These are phyloP conservation scores for Trichoderma asperellum DNA, from an alignment of 2,329 filamentous ascomycete species.

Conservation along the genomic window DNA sequence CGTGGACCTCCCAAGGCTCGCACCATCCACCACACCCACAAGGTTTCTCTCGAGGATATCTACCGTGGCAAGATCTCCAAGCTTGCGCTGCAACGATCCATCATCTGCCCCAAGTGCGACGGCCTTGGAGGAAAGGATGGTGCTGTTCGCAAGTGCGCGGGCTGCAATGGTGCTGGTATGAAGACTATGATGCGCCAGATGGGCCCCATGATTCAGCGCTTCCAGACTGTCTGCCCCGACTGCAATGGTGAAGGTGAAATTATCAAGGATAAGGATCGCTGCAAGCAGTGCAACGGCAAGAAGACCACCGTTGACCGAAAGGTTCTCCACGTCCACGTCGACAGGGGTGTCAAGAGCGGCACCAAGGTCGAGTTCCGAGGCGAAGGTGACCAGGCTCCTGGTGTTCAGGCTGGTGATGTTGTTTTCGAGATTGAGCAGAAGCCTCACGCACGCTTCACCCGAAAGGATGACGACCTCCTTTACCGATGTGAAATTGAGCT, in stretches of 20 bases:
- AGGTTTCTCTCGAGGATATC: constrained; percentile 95
- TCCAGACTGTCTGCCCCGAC: constrained; percentile 98
- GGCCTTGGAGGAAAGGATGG: constrained; percentile 96
- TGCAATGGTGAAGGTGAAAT: constrained; percentile 97
- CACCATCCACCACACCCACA: constrained; percentile 97
- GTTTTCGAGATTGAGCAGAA: constrained; percentile 99
- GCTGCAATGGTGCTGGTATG: constrained; percentile 94
- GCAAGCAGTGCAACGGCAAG: constrained; percentile 95
- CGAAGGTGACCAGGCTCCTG: constrained; percentile 94
- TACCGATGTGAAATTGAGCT: constrained; percentile 96
- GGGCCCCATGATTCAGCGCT: constrained; percentile 99
- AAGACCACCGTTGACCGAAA: constrained; percentile 98
- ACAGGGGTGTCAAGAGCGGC: constrained; percentile 88
- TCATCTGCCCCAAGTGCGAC: constrained; percentile 94
- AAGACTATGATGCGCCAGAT: constrained; percentile 99
- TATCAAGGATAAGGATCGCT: constrained; percentile 95
- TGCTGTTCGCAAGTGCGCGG: constrained; percentile 88
- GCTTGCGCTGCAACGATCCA: constrained; percentile 92
- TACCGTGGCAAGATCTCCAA: constrained; percentile 98
- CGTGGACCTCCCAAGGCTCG: constrained; percentile 85
- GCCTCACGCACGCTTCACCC: constrained; percentile 92
- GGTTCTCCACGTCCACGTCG: constrained; percentile 96
- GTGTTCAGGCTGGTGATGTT: constrained; percentile 91
- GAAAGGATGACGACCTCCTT: constrained; percentile 94
- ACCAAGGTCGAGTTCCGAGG: constrained; percentile 97